Base-by-base conservation (phyloP, 2,329 filamentous ascomycete species). In the Clarireedia hainanense region DNA sequence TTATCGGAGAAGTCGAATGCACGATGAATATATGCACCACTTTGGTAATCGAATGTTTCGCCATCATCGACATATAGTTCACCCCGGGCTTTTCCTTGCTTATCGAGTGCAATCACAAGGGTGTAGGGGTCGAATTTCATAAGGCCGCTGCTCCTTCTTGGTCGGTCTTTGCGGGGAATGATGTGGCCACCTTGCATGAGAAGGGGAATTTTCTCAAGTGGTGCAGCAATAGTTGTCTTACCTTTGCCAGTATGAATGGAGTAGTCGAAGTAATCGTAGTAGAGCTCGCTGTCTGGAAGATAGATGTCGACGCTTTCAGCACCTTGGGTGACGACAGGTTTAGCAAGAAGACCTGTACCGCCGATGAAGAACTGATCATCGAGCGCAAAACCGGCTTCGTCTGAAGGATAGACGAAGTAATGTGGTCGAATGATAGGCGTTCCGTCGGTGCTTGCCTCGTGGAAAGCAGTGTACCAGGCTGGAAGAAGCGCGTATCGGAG, bases 101-200 rank as follows among this genome's bases (percentile, higher is more conserved):
- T 81, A 63, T 81, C 76, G 15, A 95, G 76, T 0, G 82, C 80
- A 2, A 97, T 77, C 2, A 99, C 85, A 1, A 99, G 81, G 0
- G 94, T 99, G 75, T 96, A 96, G 42, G 95, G 91, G 70, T 99
- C 94, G 71, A 85, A 95, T 65, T 83, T 87, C 94, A 97, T 97
- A 47, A 96, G 77, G 20, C 88, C 85, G 57, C 84, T 88, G 57
- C 90, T 95, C 58, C 92, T 84, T 55, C 94, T 84, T 4, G 91
- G 91, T 24, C 85, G 83, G 67, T 99, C 94, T 62, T 92, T 89
- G 56, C 94, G 88, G 2, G 91, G 86, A 66, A 97, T 85, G 65
- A 99, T 86, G 70, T 97, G 89, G 1, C 94, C 94, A 47, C 90
- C 92, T 63, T 88, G 90, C 87, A 97, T 94, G 46, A 99, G 77